phyloP scores from a whole-genome alignment of 2,329 filamentous ascomycete genomes.

The Trichoderma harzianum region DNA sequence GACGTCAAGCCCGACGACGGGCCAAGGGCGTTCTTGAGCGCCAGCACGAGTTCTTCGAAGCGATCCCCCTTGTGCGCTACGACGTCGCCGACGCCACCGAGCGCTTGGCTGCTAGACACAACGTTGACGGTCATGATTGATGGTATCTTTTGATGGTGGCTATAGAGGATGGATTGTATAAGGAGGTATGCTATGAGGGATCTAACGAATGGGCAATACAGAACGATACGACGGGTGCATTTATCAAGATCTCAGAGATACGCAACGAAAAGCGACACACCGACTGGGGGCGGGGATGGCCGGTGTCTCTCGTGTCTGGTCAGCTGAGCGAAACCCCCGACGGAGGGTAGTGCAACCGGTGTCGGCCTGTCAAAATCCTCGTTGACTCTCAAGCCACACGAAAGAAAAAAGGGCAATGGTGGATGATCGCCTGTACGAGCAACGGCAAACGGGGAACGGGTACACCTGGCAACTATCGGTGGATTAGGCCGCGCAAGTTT shows the following conservation, averaged over 20 bases:
- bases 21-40: constrained; percentile 72
- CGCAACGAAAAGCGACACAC: constrained; percentile 26
- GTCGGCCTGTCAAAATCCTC: constrained; percentile 21
- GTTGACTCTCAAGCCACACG: not conserved
- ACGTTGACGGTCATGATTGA: constrained; percentile 37
- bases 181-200: constrained; percentile 7
- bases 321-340: constrained; percentile 20
- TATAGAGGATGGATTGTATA: not conserved
- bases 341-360: constrained; percentile 14
- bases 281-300: constrained; percentile 28
- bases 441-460: constrained; percentile 7
- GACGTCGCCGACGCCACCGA: constrained; percentile 22
- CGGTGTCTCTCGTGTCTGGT: constrained; percentile 22
- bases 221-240: not conserved
- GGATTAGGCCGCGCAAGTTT: constrained; percentile 27
- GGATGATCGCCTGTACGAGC: constrained; percentile 18
- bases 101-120: constrained; percentile 26
- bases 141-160: constrained; percentile 21
- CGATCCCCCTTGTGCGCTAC: constrained; percentile 30
- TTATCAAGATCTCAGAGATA: not conserved
- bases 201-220: not conserved
- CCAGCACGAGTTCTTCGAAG: constrained; percentile 69
- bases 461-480: constrained; percentile 24
- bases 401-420: not conserved
- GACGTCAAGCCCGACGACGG: constrained; percentile 79